Evolutionary conservation across 257 asterid species (phyloP).

Genomic region (Lycium ferocissimum): DNA sequence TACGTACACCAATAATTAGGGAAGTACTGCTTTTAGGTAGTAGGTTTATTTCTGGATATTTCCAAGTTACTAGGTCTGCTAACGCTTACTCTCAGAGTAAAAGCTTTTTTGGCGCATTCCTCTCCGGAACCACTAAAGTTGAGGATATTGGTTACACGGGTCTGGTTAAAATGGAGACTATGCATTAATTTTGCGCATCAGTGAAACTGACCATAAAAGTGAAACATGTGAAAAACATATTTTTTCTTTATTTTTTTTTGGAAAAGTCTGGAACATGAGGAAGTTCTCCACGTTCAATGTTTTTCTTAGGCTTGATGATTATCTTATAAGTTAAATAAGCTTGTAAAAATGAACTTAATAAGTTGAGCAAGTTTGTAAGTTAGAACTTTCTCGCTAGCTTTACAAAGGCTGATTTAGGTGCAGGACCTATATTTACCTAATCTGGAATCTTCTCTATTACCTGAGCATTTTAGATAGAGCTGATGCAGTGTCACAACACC

Average conservation of each 20-base stretch:
- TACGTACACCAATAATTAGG: not conserved
- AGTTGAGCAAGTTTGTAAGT: not conserved
- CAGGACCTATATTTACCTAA: conserved; percentile 6
- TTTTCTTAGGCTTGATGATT: conserved; percentile 8
- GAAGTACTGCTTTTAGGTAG: not conserved
- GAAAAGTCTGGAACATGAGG: not conserved
- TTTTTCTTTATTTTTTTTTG: not conserved
- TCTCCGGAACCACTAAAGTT: not conserved
- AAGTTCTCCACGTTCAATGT: not conserved
- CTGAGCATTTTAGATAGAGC: conserved; percentile 6
- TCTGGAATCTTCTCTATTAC: conserved; percentile 13
- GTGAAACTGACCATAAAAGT: not conserved
- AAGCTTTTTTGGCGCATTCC: not conserved
- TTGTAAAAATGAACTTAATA: conserved; percentile 18
- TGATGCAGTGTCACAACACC: not conserved
- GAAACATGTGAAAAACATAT: not conserved
- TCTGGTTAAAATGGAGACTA: not conserved
- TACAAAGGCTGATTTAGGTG: not conserved
- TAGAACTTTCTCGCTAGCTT: not conserved
- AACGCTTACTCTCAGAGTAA: conserved; percentile 4
- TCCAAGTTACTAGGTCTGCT: conserved; percentile 18
- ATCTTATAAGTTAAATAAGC: not conserved
- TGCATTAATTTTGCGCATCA: not conserved
- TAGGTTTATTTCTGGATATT: conserved; percentile 15
- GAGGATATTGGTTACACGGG: conserved; percentile 18